A percentile compares a stretch with the other conserved stretches of the same genome.
Conservation (phyloP, 169 alveolate species). For the Babesia bigemina region DNA sequence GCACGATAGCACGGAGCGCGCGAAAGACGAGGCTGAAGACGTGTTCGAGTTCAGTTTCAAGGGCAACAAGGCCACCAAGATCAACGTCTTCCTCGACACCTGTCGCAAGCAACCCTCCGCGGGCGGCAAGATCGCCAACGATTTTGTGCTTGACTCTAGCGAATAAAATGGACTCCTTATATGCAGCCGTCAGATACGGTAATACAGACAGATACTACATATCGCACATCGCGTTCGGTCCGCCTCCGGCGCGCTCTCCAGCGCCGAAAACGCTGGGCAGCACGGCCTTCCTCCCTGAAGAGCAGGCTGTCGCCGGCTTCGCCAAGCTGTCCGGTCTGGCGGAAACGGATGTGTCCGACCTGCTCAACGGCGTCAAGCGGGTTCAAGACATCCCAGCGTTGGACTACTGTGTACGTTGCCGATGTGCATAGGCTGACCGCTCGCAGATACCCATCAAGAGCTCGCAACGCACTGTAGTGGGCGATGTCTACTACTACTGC, state of each 20-base stretch:
- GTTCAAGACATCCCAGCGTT: slow-evolving; percentile 20
- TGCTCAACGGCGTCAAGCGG: slow-evolving; percentile 19
- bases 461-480: slow-evolving; percentile 13
- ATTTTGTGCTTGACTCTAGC: slow-evolving; percentile 29
- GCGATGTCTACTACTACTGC: slow-evolving; percentile 40
- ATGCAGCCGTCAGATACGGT: slow-evolving; percentile 22
- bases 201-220: slow-evolving; percentile 7
- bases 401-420: slow-evolving; percentile 33
- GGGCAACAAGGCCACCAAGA: slow-evolving; percentile 5
- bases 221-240: slow-evolving; percentile 11
- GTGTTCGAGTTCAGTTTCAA: slow-evolving; percentile 25
- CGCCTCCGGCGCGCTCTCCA: not conserved
- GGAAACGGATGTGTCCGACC: not conserved
- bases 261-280: slow-evolving; percentile 6
- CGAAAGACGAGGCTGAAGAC: not conserved
- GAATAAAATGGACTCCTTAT: slow-evolving; percentile 32
- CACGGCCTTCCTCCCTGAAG: slow-evolving; percentile 25
- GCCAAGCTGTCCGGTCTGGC: slow-evolving; percentile 1
- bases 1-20: not conserved
- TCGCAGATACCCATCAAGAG: slow-evolving; percentile 21
- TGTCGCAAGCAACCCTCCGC: slow-evolving; percentile 37
- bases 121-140: slow-evolving; percentile 13
- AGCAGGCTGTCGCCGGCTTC: slow-evolving; percentile 9
- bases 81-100: slow-evolving; percentile 25
- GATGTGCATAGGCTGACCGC: not conserved